Conservation (phyloP, 495 filamentous ascomycete genomes). For the Penicillium desertorum region DNA sequence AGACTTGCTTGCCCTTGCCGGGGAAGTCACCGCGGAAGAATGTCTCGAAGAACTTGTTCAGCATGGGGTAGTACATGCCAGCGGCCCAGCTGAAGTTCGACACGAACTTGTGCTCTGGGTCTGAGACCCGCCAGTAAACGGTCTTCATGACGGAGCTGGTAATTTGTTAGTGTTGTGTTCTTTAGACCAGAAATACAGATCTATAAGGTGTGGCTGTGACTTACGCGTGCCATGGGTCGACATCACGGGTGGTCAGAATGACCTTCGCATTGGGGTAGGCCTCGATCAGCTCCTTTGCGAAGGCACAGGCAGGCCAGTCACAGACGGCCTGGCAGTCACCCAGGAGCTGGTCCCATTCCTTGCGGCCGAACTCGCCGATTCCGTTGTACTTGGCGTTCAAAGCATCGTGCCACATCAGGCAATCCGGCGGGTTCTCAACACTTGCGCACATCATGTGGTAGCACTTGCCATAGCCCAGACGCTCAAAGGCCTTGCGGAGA, state of each 20-base stretch:
- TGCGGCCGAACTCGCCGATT: constrained; percentile 57
- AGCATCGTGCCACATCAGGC: constrained; percentile 63
- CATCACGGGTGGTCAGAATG: constrained; percentile 60
- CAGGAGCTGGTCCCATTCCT: constrained; percentile 67
- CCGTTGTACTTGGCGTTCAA: constrained; percentile 64
- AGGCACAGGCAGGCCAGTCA: constrained; percentile 65
- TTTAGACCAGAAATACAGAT: background rate
- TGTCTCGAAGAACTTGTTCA: constrained; percentile 58
- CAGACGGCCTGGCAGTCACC: constrained; percentile 66
- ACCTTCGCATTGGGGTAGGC: constrained; percentile 72
- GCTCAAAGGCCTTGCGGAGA: constrained; percentile 57
- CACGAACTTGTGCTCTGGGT: constrained; percentile 53
- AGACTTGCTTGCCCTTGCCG: constrained; percentile 52
- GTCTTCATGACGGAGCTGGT: constrained; percentile 51
- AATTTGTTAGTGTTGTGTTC: background rate
- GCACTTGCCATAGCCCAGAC: constrained; percentile 59
- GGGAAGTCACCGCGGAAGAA: constrained; percentile 55
- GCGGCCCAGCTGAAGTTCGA: constrained; percentile 57
- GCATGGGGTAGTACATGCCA: constrained; percentile 59
- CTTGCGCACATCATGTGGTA: constrained; percentile 68
- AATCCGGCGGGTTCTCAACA: constrained; percentile 60
- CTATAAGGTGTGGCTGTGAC: constrained; percentile 2
- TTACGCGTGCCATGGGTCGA: constrained; percentile 58
- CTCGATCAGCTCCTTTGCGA: constrained; percentile 65
- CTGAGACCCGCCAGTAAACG: constrained; percentile 54